Base-by-base conservation (phyloP, 2,329 filamentous ascomycete genomes). In the Colletotrichum sp. region DNA sequence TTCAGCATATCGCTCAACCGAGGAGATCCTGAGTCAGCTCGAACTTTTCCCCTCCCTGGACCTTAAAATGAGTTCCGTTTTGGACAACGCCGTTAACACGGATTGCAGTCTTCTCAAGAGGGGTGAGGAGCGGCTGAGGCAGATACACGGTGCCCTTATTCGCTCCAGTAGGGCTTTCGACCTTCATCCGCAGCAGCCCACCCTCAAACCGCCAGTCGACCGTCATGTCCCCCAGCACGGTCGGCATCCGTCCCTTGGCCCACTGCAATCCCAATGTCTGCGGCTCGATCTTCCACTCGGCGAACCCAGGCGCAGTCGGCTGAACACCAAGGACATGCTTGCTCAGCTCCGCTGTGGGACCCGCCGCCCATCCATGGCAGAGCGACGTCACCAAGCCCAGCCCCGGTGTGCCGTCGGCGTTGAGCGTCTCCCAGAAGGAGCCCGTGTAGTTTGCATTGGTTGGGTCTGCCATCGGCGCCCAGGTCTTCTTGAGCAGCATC, bases 341-440 rank as follows among this genome's bases (percentile, higher is more conserved):
- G 62, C 77, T 82, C 28, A 84, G 72, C 44, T 84, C 82, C 44
- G 81, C 82, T 3, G 82, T 84, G 1, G 83, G 82, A 2, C 81
- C 83, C 0, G 83, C 79, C 1, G 79, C 77, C 83, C 83, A 85
- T 1, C 80, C 83, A 65, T 85, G 83, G 49, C 83, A 84, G 1
- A 85, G 72, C 21, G 81, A 82, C 3, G 83, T 85, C 2, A 36
- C 26, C 9, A 77, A 5, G 0, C 81, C 82, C 4, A 83, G 77
- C 2, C 80, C 82, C 2, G 82, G 81, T 8, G 44, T 69, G 2
- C 82, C 82, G 10, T 77, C 72, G 5, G 69, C 34, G 28, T 79
- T 66, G 12, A 83, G 69, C 0, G 80, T 81, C 75, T 84, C 82
- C 81, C 82, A 84, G 78, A 83, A 83, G 8, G 70, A 77, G 24